Evolutionary conservation across 768 basidiomycete genomes (phyloP).

Genomic region (Macrolepiota fuliginosa): DNA sequence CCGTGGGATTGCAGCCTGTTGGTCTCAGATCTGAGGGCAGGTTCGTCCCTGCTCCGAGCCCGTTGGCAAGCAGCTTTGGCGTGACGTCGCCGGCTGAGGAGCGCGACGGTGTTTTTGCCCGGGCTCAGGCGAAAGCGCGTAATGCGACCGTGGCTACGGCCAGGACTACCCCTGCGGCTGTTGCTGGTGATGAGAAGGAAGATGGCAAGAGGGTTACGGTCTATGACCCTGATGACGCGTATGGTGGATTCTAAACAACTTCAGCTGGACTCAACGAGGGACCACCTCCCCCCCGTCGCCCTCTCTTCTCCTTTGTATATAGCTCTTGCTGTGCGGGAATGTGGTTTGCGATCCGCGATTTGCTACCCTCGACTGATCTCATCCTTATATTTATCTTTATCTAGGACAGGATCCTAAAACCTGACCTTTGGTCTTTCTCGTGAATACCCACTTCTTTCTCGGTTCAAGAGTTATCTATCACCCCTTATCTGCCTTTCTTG

Average conservation of each 20-base stretch:
- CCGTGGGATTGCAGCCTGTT: constrained; percentile 6
- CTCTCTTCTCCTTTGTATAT: background rate
- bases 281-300: background rate
- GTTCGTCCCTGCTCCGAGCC: constrained; percentile 39
- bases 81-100: constrained; percentile 17
- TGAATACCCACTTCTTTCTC: background rate
- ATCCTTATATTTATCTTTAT: too few relatives aligned
- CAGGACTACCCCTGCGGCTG: constrained; percentile 7
- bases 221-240: constrained; percentile 67
- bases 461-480: background rate
- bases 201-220: constrained; percentile 42
- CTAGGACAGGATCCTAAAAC: background rate
- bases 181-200: constrained; percentile 6
- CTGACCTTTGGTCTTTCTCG: background rate
- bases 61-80: constrained; percentile 35
- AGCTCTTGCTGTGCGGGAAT: background rate
- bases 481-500: background rate
- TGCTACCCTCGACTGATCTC: background rate
- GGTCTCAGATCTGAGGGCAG: constrained; percentile 16
- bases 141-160: background rate
- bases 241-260: constrained; percentile 56
- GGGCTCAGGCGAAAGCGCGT: constrained; percentile 2
- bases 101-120: constrained; percentile 1
- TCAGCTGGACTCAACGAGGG: background rate
- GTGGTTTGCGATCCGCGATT: background rate